Conservation (phyloP, 371 early-diverging fungal species). For the Apophysomyces variabilis region DNA sequence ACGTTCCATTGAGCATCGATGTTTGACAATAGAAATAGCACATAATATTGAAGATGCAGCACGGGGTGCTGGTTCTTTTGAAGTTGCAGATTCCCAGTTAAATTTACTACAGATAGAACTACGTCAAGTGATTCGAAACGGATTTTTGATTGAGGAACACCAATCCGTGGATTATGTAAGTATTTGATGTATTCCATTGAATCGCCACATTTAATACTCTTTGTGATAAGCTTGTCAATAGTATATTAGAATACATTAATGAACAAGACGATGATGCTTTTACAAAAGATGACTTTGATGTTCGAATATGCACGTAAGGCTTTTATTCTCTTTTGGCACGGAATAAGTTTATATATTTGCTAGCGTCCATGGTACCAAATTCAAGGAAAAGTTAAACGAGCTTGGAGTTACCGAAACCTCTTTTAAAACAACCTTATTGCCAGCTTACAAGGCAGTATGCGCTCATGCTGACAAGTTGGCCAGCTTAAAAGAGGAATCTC, state of each 20-base stretch:
- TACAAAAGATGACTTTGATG: slow-evolving; percentile 44
- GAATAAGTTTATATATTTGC: slow-evolving; percentile 30
- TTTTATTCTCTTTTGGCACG: neutral
- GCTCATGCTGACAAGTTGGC: slow-evolving; percentile 28
- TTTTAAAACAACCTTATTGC: slow-evolving; percentile 18
- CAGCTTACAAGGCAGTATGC: slow-evolving; percentile 30
- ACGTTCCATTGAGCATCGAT: slow-evolving; percentile 15
- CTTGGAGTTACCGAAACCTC: slow-evolving; percentile 27
- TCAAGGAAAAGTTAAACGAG: slow-evolving; percentile 29
- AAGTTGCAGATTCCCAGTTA: slow-evolving; percentile 51
- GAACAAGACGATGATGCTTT: slow-evolving; percentile 21
- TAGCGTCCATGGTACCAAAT: slow-evolving; percentile 26
- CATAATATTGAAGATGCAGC: slow-evolving; percentile 66
- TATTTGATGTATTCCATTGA: neutral
- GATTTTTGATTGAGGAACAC: slow-evolving; percentile 33
- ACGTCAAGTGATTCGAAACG: slow-evolving; percentile 26
- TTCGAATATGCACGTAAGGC: slow-evolving; percentile 44
- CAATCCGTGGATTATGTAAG: slow-evolving; percentile 38
- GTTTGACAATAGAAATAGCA: slow-evolving; percentile 20
- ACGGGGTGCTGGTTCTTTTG: slow-evolving; percentile 56
- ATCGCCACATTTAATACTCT: slow-evolving; percentile 18
- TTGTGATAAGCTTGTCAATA: slow-evolving; percentile 19
- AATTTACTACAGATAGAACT: slow-evolving; percentile 42
- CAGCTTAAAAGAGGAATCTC: neutral
- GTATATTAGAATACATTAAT: slow-evolving; percentile 26